Evolutionary conservation across 2,329 filamentous ascomycete genomes (phyloP), one percentile per base, ranked within the genome.

Genomic region (Aspergillus glaucus): DNA sequence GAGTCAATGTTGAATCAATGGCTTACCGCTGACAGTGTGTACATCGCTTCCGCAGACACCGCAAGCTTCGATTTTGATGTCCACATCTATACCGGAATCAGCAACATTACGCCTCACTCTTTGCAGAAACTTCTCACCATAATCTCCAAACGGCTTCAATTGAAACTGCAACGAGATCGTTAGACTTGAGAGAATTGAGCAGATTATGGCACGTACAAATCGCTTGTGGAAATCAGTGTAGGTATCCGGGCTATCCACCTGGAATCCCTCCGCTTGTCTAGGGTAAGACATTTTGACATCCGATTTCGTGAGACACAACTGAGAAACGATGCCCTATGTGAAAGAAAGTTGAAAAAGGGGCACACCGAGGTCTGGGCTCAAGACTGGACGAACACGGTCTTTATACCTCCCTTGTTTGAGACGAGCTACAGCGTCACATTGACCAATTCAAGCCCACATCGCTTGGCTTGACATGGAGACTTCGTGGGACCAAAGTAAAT

Each of bases 101-200:
- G 53, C 40, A 46, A 49, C 46, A 10, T 43, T 7, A 22, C 12
- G 26, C 26, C 14, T 22, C 36, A 24, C 15, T 15, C 22, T 24
- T 22, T n/a, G 26, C 6, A 22, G 12, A n/a, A 19, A 5, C 3
- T 36, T 45, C 62, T 50, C 55, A 69, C 66, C 66, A 69, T 88
- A 80, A 66, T 91, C 87, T 56, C 85, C 88, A 66, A 94, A 94
- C 15, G 87, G 86, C 75, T 94, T 93, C 50, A 91, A 83, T 59
- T 84, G 80, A 75, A 88, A 89, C 75, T 91, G 3, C 2, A 24
- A 68, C 43, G 50, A 12, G 17, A 21, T 12, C 17, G 39, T 22
- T 26, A 19, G 34, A 42, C n/a, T 24, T 24, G 22, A 24, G 26
- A 43, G n/a, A 36, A 17, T 43, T 26, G 36, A 22, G 21, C n/a